Conservation (phyloP, 306 rosid species). For the Boehmeria nivea region DNA sequence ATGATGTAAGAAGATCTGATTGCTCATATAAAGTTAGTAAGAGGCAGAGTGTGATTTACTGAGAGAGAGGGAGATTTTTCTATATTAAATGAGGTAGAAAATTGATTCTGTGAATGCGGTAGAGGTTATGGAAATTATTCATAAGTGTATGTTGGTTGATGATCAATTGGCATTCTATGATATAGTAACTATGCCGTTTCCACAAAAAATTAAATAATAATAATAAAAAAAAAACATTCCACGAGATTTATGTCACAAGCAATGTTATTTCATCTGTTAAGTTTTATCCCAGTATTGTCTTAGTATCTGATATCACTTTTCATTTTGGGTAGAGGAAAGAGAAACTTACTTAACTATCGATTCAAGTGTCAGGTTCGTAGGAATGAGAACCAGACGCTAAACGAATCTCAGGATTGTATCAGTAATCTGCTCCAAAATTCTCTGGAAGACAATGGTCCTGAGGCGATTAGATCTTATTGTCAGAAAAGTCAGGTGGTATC, state of each 20-base stretch:
- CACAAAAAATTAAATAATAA: too few relatives aligned
- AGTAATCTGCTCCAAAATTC: constrained; percentile 14
- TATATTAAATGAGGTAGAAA: too few relatives aligned
- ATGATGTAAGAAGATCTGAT: constrained; percentile 21
- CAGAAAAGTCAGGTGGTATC: constrained; percentile 78
- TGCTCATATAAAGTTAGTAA: constrained; percentile 41
- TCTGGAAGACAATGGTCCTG: constrained; percentile 30
- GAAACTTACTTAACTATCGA: constrained; percentile 5
- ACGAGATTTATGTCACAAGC: neutral
- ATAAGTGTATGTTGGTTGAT: too few relatives aligned
- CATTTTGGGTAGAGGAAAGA: neutral
- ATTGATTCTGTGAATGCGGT: too few relatives aligned
- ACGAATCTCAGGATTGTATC: constrained; percentile 29
- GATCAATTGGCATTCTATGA: too few relatives aligned
- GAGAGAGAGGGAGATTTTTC: neutral
- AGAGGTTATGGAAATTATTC: too few relatives aligned
- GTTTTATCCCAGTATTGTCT: neutral
- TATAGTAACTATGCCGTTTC: too few relatives aligned
- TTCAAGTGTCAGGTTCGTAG: constrained; percentile 32
- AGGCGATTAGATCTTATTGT: constrained; percentile 45
- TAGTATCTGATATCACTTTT: neutral
- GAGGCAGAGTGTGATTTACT: neutral
- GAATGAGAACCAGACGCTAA: constrained; percentile 17
- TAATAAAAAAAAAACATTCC: neutral
- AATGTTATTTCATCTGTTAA: neutral